Evolutionary conservation across 176 grass and related monocot species (phyloP), one percentile per base, ranked within the genome.

Genomic region (Olyra latifolia): DNA sequence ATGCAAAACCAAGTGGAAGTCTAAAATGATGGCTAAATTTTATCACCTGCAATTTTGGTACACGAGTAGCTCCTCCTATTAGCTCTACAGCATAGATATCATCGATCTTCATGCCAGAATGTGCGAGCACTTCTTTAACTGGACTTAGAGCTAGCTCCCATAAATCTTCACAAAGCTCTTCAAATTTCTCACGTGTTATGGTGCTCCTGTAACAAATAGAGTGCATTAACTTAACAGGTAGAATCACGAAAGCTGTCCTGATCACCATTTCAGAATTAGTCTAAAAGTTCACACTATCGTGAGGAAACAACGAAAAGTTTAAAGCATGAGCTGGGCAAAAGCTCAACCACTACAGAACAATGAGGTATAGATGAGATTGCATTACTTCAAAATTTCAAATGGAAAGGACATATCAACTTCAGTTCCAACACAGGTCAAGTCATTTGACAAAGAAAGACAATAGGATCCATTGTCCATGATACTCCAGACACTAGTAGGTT

Each of bases 131-230:
- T 85, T 99, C 93, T 90, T 93, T 91, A 63, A 99, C 68, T 82
- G 97, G 97, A 82, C 85, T 69, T 76, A 99, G 79, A 81, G 97
- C 90, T 75, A 87, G 83, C 43, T 99, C 97, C 97, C 93, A 99
- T 59, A 99, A 82, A 82, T 99, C 97, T 56, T 83, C 84, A 91
- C 97, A 99, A 79, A 99, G 93, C 71, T 99, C 91, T 83, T 99
- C 97, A 85, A 93, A 99, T 85, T 99, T 99, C 58, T 99, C 92
- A 53, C 97, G 92, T 55, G 93, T 95, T 77, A 99, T 93, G 69
- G 97, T 93, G 80, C 97, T 99, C 90, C 97, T 99, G 85, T 46
- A 77, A 70, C n/a, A 53, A 72, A 61, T 30, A 68, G 59, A 29
- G 57, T 58, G 24, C 29, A 82, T 71, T 69, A 69, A 13, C n/a